These are phyloP conservation scores for Tolypocladium amazonense DNA, from an alignment of 2,329 filamentous ascomycete species.

Conservation along the genomic window DNA sequence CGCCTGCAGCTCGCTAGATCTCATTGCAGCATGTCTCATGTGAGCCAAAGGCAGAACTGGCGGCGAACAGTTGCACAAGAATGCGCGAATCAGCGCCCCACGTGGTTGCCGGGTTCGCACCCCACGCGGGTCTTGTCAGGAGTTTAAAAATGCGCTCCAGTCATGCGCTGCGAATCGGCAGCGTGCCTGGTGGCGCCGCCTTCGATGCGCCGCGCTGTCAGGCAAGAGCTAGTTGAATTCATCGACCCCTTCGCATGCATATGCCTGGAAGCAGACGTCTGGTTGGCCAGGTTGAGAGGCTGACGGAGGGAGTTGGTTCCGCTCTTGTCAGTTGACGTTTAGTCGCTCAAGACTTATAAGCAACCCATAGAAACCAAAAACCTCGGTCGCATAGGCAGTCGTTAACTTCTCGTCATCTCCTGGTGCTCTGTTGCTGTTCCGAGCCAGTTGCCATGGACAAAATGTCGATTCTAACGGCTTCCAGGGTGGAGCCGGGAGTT, in stretches of 20 bases:
- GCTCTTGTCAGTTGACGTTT: background rate
- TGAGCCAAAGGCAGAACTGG: background rate
- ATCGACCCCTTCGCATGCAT: background rate
- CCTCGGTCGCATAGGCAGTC: background rate
- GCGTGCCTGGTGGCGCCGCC: background rate
- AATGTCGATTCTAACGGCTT: slow-evolving; percentile 26
- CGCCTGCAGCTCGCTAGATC: background rate
- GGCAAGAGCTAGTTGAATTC: background rate
- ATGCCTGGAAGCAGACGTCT: background rate
- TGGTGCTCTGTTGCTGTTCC: background rate
- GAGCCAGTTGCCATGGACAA: slow-evolving; percentile 16
- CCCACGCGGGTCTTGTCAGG: background rate
- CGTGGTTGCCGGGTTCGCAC: background rate
- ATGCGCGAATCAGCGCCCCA: background rate
- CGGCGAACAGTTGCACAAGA: background rate
- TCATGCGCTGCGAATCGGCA: background rate
- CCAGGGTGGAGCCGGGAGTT: slow-evolving; percentile 21
- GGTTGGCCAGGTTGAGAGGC: background rate
- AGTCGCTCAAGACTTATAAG: background rate
- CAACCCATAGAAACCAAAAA: background rate
- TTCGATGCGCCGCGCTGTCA: background rate
- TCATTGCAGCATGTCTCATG: background rate
- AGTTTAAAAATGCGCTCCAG: background rate
- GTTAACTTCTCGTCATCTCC: background rate
- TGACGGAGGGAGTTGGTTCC: background rate